Percentiles rank a stretch among this genome's conserved stretches.
These are phyloP conservation scores for Fraxinus americana DNA, from an alignment of 257 asterid species.

Conservation along the genomic window DNA sequence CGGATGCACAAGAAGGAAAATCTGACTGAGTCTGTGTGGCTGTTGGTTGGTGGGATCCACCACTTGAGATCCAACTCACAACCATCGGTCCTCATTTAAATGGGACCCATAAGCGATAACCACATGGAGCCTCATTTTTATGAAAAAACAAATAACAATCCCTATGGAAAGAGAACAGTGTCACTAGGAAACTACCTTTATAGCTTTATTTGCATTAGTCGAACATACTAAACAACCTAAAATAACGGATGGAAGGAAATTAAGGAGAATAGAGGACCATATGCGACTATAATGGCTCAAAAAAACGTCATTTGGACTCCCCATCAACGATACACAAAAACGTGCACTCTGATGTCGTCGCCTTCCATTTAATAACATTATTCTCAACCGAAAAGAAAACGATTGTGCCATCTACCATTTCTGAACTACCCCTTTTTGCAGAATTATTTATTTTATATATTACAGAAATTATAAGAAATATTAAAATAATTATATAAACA, in stretches of 20 bases:
- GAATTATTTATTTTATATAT: background rate
- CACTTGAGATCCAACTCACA: conserved; percentile 40
- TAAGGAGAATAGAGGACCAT: background rate
- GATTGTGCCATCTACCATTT: background rate
- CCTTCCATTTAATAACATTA: background rate
- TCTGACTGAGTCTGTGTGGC: conserved; percentile 31
- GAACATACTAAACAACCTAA: background rate
- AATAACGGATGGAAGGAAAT: background rate
- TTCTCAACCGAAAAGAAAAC: background rate
- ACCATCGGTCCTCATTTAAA: conserved; percentile 52
- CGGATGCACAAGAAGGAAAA: conserved; percentile 37
- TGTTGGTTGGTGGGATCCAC: conserved; percentile 32
- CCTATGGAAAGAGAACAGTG: conserved; percentile 1
- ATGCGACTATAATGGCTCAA: background rate
- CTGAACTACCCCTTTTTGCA: background rate
- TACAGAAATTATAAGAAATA: background rate
- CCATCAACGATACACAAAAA: conserved; percentile 29
- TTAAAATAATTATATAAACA: background rate
- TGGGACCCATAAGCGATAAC: conserved; percentile 35
- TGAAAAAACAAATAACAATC: conserved; percentile 26
- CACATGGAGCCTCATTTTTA: conserved; percentile 16
- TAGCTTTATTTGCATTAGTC: background rate
- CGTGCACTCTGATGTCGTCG: conserved; percentile 22
- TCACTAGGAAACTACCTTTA: conserved; percentile 21
- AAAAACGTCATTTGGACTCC: conserved; percentile 33